These are phyloP conservation scores for Exophiala viscosa DNA, from an alignment of 2,329 filamentous ascomycete genomes.

Conservation along the genomic window DNA sequence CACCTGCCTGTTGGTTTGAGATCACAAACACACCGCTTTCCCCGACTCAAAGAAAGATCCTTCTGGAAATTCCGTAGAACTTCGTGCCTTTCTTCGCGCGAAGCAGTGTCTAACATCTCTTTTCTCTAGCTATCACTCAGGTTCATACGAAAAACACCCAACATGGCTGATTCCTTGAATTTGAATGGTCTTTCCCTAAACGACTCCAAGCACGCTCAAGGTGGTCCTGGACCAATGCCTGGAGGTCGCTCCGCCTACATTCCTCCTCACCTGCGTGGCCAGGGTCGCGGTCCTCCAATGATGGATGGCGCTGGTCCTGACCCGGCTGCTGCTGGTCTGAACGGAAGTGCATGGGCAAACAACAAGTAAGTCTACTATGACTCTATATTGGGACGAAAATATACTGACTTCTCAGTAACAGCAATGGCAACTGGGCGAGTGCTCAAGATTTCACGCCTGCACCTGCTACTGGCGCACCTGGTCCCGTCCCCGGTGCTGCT, in stretches of 20 bases:
- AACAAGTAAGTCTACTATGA: constrained; percentile 18
- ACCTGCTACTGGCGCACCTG: constrained; percentile 35
- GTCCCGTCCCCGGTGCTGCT: constrained; percentile 28
- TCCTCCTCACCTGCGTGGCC: constrained; percentile 59
- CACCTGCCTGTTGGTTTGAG: not conserved
- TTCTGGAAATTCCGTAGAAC: too few relatives aligned
- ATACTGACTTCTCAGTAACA: constrained; percentile 8
- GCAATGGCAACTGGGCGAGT: constrained; percentile 49
- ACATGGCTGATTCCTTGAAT: constrained; percentile 55
- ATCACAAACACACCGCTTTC: too few relatives aligned
- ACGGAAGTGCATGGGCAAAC: constrained; percentile 36
- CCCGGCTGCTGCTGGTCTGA: constrained; percentile 31
- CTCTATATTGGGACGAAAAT: not conserved
- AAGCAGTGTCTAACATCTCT: not conserved
- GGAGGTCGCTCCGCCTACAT: constrained; percentile 58
- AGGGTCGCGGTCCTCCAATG: constrained; percentile 32
- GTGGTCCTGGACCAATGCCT: constrained; percentile 22
- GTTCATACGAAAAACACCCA: constrained; percentile 5
- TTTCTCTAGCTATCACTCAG: not conserved
- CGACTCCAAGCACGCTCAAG: constrained; percentile 58
- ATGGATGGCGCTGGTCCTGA: constrained; percentile 37
- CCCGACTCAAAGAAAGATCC: too few relatives aligned
- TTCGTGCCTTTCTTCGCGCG: not conserved
- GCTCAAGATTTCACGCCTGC: constrained; percentile 55
- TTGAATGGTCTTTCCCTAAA: constrained; percentile 57